Conservation (phyloP, 306 rosid species). For the Sicyos edulis region DNA sequence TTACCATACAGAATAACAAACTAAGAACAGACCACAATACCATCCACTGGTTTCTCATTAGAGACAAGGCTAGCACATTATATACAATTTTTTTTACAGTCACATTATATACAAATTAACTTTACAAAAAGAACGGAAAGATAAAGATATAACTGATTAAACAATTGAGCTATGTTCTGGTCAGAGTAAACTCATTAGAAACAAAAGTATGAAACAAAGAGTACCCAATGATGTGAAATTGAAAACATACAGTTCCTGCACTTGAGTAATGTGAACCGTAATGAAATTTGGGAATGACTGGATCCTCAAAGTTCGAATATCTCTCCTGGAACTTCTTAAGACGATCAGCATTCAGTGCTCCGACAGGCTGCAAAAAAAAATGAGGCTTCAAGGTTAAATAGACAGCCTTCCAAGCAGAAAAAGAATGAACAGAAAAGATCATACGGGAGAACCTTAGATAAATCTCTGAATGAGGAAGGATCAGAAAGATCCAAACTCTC, state of each 20-base stretch:
- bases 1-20: neutral
- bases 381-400: slow-evolving; percentile 18
- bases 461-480: slow-evolving; percentile 84
- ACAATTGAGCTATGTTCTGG: neutral
- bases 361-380: slow-evolving; percentile 70
- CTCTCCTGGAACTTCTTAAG: slow-evolving; percentile 83
- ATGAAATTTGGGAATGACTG: slow-evolving; percentile 87
- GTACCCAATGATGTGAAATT: slow-evolving; percentile 1
- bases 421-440: slow-evolving; percentile 17
- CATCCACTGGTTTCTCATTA: neutral
- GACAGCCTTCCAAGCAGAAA: slow-evolving; percentile 13
- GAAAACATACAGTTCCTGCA: slow-evolving; percentile 86
- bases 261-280: slow-evolving; percentile 98
- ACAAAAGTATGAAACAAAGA: neutral
- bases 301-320: slow-evolving; percentile 88
- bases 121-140: neutral
- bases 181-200: neutral
- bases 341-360: slow-evolving; percentile 79
- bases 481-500: slow-evolving; percentile 76
- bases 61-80: neutral
- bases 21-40: neutral
- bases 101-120: neutral
- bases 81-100: too few species aligned
- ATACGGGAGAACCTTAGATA: slow-evolving; percentile 64
- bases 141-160: neutral